Percentiles rank a stretch among this genome's conserved stretches.
Evolutionary conservation across 2,329 filamentous ascomycete species (phyloP).

Genomic region (Metarhizium guizhouense): DNA sequence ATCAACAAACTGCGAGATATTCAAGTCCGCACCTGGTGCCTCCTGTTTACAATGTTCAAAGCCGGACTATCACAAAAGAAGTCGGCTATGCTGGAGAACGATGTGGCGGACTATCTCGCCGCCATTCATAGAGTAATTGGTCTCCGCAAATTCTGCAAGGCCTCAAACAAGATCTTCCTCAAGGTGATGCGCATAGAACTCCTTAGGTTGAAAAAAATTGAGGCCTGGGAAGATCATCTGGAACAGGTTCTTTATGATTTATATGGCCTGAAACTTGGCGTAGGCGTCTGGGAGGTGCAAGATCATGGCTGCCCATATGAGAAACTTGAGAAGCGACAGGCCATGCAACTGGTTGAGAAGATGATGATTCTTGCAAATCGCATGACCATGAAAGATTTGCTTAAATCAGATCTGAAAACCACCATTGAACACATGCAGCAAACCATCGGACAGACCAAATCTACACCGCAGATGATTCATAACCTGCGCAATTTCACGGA

Average conservation of each 20-base stretch:
- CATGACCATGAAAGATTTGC: slow-evolving; percentile 81
- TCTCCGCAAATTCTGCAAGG: slow-evolving; percentile 74
- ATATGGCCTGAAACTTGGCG: slow-evolving; percentile 69
- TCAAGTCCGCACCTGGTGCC: slow-evolving; percentile 78
- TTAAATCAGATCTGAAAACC: slow-evolving; percentile 81
- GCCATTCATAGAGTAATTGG: slow-evolving; percentile 79
- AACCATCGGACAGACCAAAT: slow-evolving; percentile 70
- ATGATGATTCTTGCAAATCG: slow-evolving; percentile 72
- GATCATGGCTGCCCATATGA: slow-evolving; percentile 77
- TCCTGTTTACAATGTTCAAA: slow-evolving; percentile 74
- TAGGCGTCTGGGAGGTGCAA: slow-evolving; percentile 54
- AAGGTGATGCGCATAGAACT: slow-evolving; percentile 84
- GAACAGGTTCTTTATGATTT: slow-evolving; percentile 78
- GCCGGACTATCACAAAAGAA: slow-evolving; percentile 63
- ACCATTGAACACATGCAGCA: slow-evolving; percentile 92
- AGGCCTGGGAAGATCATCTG: slow-evolving; percentile 80
- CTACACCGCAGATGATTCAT: slow-evolving; percentile 71
- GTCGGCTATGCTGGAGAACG: slow-evolving; percentile 53
- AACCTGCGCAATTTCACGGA: slow-evolving; percentile 77
- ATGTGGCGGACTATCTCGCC: slow-evolving; percentile 70
- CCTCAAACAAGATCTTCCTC: slow-evolving; percentile 78
- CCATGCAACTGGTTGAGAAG: slow-evolving; percentile 73
- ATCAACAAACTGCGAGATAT: slow-evolving; percentile 73
- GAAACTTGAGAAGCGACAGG: slow-evolving; percentile 70
- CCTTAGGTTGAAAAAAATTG: slow-evolving; percentile 62